Evolutionary conservation across 345 rosid species (phyloP), one percentile per base, ranked within the genome.

Genomic region (Reutealis trisperma): DNA sequence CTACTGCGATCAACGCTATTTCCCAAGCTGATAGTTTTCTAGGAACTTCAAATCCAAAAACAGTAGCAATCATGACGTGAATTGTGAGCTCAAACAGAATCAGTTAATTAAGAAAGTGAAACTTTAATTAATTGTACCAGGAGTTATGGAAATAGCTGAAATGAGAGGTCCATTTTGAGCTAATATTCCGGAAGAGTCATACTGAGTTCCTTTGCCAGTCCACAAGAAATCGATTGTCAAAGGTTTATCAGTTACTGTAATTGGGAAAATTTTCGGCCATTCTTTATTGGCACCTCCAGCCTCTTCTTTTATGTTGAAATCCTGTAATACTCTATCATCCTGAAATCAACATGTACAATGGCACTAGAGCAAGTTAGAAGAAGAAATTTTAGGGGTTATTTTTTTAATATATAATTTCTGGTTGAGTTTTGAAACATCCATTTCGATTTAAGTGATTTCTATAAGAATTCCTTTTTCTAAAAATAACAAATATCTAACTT

Each of bases 171-270:
- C 82, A 27, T 69, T 54, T 2, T 25, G 14, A 74, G 15, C 0
- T 25, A 27, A 1, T 27, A 27, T 27, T 27, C 30, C 30, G 1
- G 82, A 24, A 47, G 37, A 9, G 15, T 8, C 41, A 25, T 1
- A 22, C 1, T 27, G 0, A 19, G 82, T 68, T 8, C 82, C 82
- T 61, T 79, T 79, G 16, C 81, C 81, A n/a, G 67, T 67, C 81
- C 81, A 78, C 59, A 21, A 32, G 41, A 73, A 78, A 11, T 19
- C 30, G 30, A 27, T 27, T 27, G 30, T 27, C 30, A 27, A 27
- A 27, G 30, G 30, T 27, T 27, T 27, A 27, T 27, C 30, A 27
- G 30, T 27, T 27, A 27, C 30, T 27, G 30, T 27, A 27, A 1
- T 27, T 27, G 30, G 30, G 30, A 27, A 27, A 27, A 1, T 27